These are phyloP conservation scores for Drechslerella stenobrocha DNA, from an alignment of 2,329 filamentous ascomycete genomes.

Conservation along the genomic window DNA sequence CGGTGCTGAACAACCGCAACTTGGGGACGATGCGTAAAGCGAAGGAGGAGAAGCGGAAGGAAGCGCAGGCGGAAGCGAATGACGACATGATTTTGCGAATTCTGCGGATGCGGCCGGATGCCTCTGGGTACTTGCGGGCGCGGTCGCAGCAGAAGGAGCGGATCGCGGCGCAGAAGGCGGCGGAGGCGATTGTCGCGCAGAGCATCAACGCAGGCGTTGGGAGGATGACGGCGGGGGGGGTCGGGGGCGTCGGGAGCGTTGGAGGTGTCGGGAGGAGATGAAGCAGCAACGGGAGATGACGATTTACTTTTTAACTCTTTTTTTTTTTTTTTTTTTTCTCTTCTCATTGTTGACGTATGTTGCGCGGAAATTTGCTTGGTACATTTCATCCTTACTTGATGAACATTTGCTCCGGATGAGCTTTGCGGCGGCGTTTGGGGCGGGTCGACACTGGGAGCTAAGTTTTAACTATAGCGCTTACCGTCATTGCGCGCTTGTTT, in stretches of 20 bases:
- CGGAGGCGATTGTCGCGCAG: slow-evolving; percentile 91
- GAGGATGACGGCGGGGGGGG: slow-evolving; percentile 53
- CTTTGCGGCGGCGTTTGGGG: slow-evolving; percentile 54
- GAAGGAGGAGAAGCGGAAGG: slow-evolving; percentile 93
- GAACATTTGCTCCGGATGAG: slow-evolving; percentile 29
- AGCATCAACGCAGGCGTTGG: slow-evolving; percentile 70
- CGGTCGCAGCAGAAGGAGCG: slow-evolving; percentile 91
- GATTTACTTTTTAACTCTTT: not conserved
- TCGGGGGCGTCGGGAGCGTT: slow-evolving; percentile 50
- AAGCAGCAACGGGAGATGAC: too few species aligned
- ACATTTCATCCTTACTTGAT: slow-evolving; percentile 10
- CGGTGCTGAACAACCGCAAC: slow-evolving; percentile 91
- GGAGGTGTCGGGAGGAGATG: not conserved
- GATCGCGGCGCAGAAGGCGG: slow-evolving; percentile 83
- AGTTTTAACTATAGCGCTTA: slow-evolving; percentile 13
- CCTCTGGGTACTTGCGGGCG: slow-evolving; percentile 82
- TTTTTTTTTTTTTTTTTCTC: slow-evolving; percentile 5
- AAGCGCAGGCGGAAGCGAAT: slow-evolving; percentile 92
- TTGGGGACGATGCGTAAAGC: slow-evolving; percentile 93
- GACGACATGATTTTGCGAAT: slow-evolving; percentile 98
- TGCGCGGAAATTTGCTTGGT: slow-evolving; percentile 15
- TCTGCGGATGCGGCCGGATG: slow-evolving; percentile 90
- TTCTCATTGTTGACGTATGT: slow-evolving; percentile 1
- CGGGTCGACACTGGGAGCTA: slow-evolving; percentile 8
- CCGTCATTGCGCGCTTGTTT: slow-evolving; percentile 4